A percentile compares a stretch with the other conserved stretches of the same genome.
phyloP scores from a whole-genome alignment of 2,329 filamentous ascomycete species.

The Fusarium setosum region DNA sequence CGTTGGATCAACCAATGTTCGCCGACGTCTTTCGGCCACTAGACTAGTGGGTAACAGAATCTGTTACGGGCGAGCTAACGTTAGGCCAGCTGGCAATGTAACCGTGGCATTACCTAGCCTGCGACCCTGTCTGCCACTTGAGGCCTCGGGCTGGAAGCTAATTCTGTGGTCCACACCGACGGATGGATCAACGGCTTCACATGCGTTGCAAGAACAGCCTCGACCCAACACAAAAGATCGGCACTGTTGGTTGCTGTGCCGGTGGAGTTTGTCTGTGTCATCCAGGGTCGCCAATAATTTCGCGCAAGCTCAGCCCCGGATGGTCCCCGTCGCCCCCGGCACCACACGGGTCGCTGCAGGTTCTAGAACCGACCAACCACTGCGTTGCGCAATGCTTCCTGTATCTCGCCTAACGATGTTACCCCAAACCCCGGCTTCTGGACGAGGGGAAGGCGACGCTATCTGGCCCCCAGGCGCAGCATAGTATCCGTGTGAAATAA shows the following conservation, averaged over 20 bases:
- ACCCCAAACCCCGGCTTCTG: not conserved
- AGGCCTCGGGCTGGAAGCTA: not conserved
- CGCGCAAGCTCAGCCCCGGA: not conserved
- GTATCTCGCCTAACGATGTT: not conserved
- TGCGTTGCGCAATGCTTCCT: not conserved
- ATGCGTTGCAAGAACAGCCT: not conserved
- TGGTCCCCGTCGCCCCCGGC: not conserved
- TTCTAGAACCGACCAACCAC: not conserved
- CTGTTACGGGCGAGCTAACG: too few relatives aligned
- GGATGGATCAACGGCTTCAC: not conserved
- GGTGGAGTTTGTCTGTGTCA: not conserved
- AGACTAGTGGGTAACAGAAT: not conserved
- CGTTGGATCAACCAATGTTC: too few relatives aligned
- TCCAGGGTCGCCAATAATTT: slow-evolving; percentile 1
- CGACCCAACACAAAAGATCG: not conserved
- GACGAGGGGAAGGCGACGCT: too few relatives aligned
- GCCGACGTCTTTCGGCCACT: not conserved
- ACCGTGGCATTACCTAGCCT: not conserved
- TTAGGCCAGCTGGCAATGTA: not conserved
- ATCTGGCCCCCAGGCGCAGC: not conserved
- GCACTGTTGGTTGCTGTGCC: not conserved
- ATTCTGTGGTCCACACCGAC: too few relatives aligned
- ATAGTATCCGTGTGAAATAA: not conserved
- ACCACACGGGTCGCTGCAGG: not conserved
- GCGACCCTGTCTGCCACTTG: not conserved